Conservation (phyloP, 2,329 filamentous ascomycete genomes). For the Acrodontium crateriforme region DNA sequence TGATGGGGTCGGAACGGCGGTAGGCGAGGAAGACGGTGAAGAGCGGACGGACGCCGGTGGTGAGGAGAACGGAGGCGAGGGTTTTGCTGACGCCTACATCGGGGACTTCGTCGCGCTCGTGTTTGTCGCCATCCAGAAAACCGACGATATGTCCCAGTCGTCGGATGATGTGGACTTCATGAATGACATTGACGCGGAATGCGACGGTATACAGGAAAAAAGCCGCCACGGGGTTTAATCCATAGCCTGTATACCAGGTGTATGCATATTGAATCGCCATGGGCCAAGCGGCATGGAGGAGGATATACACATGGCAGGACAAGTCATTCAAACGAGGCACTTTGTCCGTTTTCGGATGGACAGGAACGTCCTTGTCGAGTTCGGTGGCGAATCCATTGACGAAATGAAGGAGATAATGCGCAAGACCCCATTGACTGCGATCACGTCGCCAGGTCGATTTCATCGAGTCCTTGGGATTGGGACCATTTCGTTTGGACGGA, state of each 20-base stretch:
- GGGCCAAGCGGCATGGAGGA: constrained; percentile 26
- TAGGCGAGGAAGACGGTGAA: constrained; percentile 1
- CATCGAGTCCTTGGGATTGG: too few relatives aligned
- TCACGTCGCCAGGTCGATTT: too few relatives aligned
- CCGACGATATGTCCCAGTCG: constrained; percentile 26
- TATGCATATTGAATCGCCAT: constrained; percentile 27
- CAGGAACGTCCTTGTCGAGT: constrained; percentile 21
- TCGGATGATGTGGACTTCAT: constrained; percentile 26
- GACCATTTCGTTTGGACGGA: too few relatives aligned
- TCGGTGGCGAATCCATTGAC: neutral
- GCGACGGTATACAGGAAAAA: constrained; percentile 26
- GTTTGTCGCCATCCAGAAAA: constrained; percentile 33
- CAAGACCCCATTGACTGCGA: too few relatives aligned
- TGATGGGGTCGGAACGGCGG: neutral
- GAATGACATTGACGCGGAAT: constrained; percentile 29
- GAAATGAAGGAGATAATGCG: too few relatives aligned
- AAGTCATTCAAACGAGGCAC: constrained; percentile 27
- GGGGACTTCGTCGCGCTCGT: constrained; percentile 31
- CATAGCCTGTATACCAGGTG: constrained; percentile 17
- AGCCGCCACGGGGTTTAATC: constrained; percentile 18
- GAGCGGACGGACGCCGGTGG: neutral
- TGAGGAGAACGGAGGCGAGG: neutral
- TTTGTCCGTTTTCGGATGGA: constrained; percentile 29
- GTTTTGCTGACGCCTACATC: constrained; percentile 11
- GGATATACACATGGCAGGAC: constrained; percentile 27